phyloP scores from a whole-genome alignment of 1,284 basidiomycete species.

The Sanghuangporus baumii region DNA sequence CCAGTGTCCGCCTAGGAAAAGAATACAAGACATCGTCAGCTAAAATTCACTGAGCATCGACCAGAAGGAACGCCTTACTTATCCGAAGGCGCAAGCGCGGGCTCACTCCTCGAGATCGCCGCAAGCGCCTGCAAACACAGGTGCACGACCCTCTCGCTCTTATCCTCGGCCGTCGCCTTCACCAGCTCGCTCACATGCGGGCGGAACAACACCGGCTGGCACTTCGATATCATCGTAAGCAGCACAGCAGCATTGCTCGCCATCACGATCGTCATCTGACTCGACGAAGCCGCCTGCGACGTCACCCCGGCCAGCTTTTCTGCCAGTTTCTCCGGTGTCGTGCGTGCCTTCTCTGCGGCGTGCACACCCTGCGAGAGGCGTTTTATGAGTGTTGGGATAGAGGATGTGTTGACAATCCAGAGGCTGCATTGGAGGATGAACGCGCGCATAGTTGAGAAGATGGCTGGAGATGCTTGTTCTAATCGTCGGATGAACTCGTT shows the following conservation, averaged over 20 bases:
- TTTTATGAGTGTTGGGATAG: conserved; percentile 74
- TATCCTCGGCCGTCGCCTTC: conserved; percentile 63
- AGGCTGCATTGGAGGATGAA: conserved; percentile 71
- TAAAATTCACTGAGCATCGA: not conserved
- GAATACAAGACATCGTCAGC: not conserved
- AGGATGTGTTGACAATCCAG: conserved; percentile 79
- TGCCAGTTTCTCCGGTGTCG: conserved; percentile 29
- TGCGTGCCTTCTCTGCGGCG: conserved; percentile 27
- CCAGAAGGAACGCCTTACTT: conserved; percentile 42
- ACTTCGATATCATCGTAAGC: conserved; percentile 69
- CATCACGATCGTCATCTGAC: conserved; percentile 1
- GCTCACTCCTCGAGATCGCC: conserved; percentile 56
- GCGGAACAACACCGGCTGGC: conserved; percentile 69
- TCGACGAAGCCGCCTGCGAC: not conserved
- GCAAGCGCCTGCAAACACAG: conserved; percentile 73
- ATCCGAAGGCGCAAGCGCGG: conserved; percentile 52
- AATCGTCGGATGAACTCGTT: conserved; percentile 74
- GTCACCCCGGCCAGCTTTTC: not conserved
- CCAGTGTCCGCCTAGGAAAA: conserved; percentile 50
- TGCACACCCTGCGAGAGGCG: conserved; percentile 47
- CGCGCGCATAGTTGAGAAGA: conserved; percentile 65
- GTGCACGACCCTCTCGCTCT: conserved; percentile 57
- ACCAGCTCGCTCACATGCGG: conserved; percentile 71
- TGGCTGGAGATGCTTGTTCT: conserved; percentile 60
- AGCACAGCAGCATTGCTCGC: conserved; percentile 46